Evolutionary conservation across 352 stramenopile species (phyloP).

Genomic region (Aphanomyces invadans): DNA sequence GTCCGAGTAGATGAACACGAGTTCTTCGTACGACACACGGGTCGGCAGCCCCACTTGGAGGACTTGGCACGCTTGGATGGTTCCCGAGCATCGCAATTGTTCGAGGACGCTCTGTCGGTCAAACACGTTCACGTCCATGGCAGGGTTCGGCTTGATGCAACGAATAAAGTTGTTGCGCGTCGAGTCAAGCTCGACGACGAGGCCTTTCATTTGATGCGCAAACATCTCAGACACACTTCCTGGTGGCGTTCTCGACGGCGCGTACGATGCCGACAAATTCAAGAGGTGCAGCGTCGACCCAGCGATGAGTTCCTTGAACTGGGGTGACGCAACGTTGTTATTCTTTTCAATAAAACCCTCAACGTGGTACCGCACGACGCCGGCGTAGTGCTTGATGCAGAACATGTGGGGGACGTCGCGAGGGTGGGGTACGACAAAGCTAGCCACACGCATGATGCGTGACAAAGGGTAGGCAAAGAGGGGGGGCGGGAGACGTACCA

Average conservation of each 20-base stretch:
- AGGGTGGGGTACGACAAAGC: constrained; percentile 31
- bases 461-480: constrained; percentile 57
- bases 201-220: constrained; percentile 32
- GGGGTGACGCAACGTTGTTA: constrained; percentile 32
- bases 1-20: constrained; percentile 73
- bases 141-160: constrained; percentile 30
- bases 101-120: constrained; percentile 26
- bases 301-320: constrained; percentile 24
- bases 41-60: constrained; percentile 72
- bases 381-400: constrained; percentile 74
- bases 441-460: constrained; percentile 7
- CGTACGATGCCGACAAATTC: not conserved
- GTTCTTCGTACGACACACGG: constrained; percentile 73
- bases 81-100: constrained; percentile 27
- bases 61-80: constrained; percentile 55
- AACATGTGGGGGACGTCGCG: constrained; percentile 85
- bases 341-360: constrained; percentile 82
- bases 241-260: not conserved
- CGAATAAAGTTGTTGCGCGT: constrained; percentile 36
- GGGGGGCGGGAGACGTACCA: constrained; percentile 53
- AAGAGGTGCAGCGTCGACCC: not conserved
- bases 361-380: constrained; percentile 57
- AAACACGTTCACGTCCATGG: constrained; percentile 22
- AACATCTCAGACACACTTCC: constrained; percentile 26
- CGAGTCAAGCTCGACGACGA: constrained; percentile 31